phyloP scores from a whole-genome alignment of 805 yeast genomes.

The Wilhelminamyces savonicus region DNA sequence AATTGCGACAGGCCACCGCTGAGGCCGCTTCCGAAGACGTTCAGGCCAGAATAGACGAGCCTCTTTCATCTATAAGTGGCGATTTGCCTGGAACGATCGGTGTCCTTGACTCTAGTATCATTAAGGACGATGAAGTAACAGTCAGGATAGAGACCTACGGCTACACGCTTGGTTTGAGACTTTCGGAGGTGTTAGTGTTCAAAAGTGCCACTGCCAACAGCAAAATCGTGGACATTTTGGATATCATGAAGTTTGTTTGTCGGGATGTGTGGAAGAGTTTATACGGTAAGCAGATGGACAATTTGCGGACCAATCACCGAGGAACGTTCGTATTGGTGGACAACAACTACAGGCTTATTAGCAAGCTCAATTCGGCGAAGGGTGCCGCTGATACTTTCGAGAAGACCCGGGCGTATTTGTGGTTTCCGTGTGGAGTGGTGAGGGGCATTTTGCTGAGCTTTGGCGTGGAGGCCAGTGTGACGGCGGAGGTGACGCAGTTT shows the following conservation, averaged over 20 bases:
- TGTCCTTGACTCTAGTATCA: constrained; percentile 26
- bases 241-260: constrained; percentile 87
- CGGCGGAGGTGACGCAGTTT: constrained; percentile 54
- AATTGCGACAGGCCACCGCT: constrained; percentile 11
- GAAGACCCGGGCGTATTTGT: constrained; percentile 45
- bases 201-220: constrained; percentile 22
- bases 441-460: constrained; percentile 65
- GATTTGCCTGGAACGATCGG: constrained; percentile 39
- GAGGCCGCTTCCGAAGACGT: constrained; percentile 7
- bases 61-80: constrained; percentile 21
- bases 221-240: constrained; percentile 57
- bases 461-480: constrained; percentile 61
- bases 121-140: constrained; percentile 44
- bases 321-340: constrained; percentile 80
- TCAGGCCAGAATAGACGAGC: constrained; percentile 20
- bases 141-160: constrained; percentile 68
- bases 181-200: constrained; percentile 43
- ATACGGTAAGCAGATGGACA: constrained; percentile 84
- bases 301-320: constrained; percentile 84
- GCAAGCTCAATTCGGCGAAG: constrained; percentile 40
- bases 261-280: constrained; percentile 83
- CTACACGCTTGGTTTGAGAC: constrained; percentile 56
- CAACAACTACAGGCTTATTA: constrained; percentile 49
- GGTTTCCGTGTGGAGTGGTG: constrained; percentile 73
- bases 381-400: constrained; percentile 39